Conservation (phyloP, 108 stramenopile species). For the Skeletonema marinoi region DNA sequence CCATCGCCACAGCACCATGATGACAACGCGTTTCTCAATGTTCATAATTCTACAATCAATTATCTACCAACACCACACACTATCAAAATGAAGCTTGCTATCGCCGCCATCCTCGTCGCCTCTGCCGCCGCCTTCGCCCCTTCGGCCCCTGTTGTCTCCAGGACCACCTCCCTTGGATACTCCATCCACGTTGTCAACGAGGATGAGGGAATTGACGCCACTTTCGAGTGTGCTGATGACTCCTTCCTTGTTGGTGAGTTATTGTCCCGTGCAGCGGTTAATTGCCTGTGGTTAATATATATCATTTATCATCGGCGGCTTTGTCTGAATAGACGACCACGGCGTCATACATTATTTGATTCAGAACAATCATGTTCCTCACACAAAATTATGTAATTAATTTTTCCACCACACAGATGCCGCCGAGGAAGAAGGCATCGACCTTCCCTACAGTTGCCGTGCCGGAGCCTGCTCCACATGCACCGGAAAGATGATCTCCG, state of each 20-base stretch:
- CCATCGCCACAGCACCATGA: not conserved
- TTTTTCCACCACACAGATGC: not conserved
- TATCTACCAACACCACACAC: not conserved
- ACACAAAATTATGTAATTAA: not conserved
- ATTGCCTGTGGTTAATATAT: not conserved
- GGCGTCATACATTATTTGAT: no score
- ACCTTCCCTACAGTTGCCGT: constrained; percentile 41
- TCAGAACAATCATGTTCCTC: not conserved
- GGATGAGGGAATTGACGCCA: constrained; percentile 12
- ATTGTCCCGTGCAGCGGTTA: not conserved
- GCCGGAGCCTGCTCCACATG: constrained; percentile 41
- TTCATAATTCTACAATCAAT: not conserved
- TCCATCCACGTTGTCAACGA: constrained; percentile 10
- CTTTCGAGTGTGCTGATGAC: constrained; percentile 26
- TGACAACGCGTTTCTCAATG: not conserved
- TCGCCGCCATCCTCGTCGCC: constrained; percentile 24
- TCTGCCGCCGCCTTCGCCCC: constrained; percentile 38
- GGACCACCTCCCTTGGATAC: not conserved
- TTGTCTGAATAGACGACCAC: not conserved
- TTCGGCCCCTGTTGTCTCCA: constrained; percentile 17
- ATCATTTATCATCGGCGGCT: not conserved
- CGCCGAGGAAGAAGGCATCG: constrained; percentile 32
- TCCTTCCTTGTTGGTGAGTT: constrained; percentile 15
- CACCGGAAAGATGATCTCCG: constrained; percentile 17
- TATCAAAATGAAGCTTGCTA: constrained; percentile 23